A percentile compares a stretch with the other conserved stretches of the same genome.
phyloP scores from a whole-genome alignment of 169 alveolate species.

The Toxoplasma gondii region DNA sequence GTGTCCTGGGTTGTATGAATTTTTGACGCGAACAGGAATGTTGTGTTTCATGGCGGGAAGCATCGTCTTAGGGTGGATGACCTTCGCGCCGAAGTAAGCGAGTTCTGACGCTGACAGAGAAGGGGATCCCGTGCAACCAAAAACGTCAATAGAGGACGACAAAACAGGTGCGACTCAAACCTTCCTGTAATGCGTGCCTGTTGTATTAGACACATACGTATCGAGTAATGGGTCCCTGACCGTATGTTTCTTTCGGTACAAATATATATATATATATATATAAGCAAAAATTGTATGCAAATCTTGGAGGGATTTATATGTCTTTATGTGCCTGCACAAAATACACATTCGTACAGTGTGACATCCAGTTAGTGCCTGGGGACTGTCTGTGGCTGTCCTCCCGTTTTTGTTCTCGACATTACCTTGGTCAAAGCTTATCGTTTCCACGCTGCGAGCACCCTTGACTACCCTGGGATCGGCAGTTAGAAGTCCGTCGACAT shows the following conservation, averaged over 20 bases:
- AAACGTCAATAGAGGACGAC: not conserved
- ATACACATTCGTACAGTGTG: too few species aligned
- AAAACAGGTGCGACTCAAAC: not conserved
- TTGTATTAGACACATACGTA: not conserved
- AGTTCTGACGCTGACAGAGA: slow-evolving; percentile 68
- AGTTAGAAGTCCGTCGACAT: slow-evolving; percentile 71
- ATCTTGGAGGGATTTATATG: not conserved
- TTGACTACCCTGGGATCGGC: slow-evolving; percentile 72
- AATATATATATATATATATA: slow-evolving; percentile 4
- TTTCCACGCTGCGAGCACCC: slow-evolving; percentile 34
- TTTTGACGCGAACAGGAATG: slow-evolving; percentile 65
- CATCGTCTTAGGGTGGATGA: slow-evolving; percentile 70
- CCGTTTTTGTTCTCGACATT: not conserved
- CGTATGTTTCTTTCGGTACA: not conserved
- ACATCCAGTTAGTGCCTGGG: not conserved
- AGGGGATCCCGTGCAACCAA: not conserved
- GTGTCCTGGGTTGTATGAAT: slow-evolving; percentile 38
- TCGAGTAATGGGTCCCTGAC: too few species aligned
- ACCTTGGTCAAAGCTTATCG: slow-evolving; percentile 42
- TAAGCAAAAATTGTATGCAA: not conserved
- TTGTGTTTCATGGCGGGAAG: slow-evolving; percentile 67
- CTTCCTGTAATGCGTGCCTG: not conserved
- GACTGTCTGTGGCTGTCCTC: not conserved
- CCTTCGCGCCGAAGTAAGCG: slow-evolving; percentile 72
- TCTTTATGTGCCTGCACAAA: too few species aligned